phyloP scores from a whole-genome alignment of 345 rosid genomes.

The Iberis pinnata region DNA sequence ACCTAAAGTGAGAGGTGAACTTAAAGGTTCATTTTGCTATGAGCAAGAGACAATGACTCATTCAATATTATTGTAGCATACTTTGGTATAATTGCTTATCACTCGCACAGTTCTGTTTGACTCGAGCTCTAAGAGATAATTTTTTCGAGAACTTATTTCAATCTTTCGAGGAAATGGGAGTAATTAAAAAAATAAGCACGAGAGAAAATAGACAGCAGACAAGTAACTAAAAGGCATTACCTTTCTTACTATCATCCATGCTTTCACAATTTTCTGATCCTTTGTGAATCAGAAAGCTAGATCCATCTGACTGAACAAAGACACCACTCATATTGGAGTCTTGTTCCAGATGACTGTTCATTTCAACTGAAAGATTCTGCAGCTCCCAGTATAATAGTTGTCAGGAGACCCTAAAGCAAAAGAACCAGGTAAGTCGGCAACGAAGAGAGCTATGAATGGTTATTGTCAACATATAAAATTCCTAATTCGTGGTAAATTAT shows the following conservation, averaged over 20 bases:
- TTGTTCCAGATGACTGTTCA: constrained; percentile 7
- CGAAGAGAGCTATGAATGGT: not conserved
- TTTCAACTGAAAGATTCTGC: constrained; percentile 15
- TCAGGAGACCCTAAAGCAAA: constrained; percentile 26
- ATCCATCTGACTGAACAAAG: constrained; percentile 36
- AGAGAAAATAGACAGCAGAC: constrained; percentile 8
- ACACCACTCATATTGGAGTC: constrained; percentile 26
- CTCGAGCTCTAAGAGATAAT: not conserved
- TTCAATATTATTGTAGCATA: not conserved
- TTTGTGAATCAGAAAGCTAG: constrained; percentile 27
- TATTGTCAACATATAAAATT: not conserved
- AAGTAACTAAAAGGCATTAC: constrained; percentile 2
- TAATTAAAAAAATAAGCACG: not conserved
- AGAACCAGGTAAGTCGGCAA: not conserved
- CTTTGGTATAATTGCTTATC: not conserved
- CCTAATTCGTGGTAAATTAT: not conserved
- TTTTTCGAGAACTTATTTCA: not conserved
- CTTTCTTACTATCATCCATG: constrained; percentile 35
- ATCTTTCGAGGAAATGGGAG: not conserved
- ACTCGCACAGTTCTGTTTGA: not conserved
- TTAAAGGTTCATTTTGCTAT: constrained; percentile 2
- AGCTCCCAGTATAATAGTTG: constrained; percentile 10
- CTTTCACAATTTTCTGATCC: constrained; percentile 33
- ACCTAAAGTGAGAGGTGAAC: not conserved
- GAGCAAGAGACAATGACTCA: not conserved